Evolutionary conservation across 345 rosid species (phyloP), one percentile per base, ranked within the genome.

Genomic region (Hibiscus trionum): DNA sequence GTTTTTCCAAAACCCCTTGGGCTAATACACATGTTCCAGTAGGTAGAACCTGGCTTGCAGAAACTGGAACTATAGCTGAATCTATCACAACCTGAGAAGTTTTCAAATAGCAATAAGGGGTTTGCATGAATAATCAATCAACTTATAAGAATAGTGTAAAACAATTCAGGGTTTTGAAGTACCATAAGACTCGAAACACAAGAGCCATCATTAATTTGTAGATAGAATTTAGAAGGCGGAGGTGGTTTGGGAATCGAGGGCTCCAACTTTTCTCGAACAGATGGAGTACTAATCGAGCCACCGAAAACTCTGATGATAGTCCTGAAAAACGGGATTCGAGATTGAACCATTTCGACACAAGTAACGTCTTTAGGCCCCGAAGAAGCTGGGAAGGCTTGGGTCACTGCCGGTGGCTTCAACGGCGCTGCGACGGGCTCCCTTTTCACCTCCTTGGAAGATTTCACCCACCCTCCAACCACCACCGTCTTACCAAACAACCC

Each of bases 401-500:
- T 15, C 53, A 2, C 6, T 12, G 53, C n/a, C 5, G 8, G 44
- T 39, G 44, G 44, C 44, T 39, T 39, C 10, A 8, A 39, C 7
- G 44, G 9, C 7, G 12, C 53, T 14, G 77, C 59, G n/a, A 69
- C 59, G 16, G 80, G 74, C 27, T 88, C 88, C 72, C 72, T 84
- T 76, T 53, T 84, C 72, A 81, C 80, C 11, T 91, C 93, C 74
- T 73, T 88, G 46, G 85, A 86, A 78, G 95, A 80, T 84, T 84
- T 91, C 11, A 94, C 92, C 98, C 98, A 91, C n/a, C 98, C 98
- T 3, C 98, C 98, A 35, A 91, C 57, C 66, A 89, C 88, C 37
- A 91, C 72, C 15, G 81, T 86, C 73, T 87, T 56, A 0, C 91
- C 92, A 2, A 63, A 53, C 16, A 88, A 65, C 8, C 82, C 79